These are phyloP conservation scores for Hirschioporus abietinus DNA, from an alignment of 768 basidiomycete genomes.

Conservation along the genomic window DNA sequence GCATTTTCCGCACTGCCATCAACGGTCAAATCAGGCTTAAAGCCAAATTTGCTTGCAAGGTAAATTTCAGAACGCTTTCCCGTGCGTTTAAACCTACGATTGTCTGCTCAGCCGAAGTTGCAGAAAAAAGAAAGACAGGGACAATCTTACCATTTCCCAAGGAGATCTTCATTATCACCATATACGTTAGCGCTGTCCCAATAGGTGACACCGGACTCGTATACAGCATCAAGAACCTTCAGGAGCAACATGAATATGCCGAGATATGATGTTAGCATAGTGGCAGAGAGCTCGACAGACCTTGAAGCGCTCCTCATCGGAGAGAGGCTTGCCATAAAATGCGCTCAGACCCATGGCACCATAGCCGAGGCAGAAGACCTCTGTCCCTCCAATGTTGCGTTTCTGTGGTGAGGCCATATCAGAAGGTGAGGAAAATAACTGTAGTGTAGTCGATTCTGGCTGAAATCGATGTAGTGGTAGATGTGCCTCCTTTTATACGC, in stretches of 20 bases:
- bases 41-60: constrained; percentile 56
- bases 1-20: constrained; percentile 6
- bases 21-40: constrained; percentile 16
- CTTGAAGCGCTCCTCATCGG: constrained; percentile 6
- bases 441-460: neutral
- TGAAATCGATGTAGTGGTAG: neutral
- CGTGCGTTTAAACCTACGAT: constrained; percentile 42
- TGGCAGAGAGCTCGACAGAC: neutral
- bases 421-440: neutral
- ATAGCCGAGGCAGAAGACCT: constrained; percentile 52
- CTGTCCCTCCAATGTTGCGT: constrained; percentile 25
- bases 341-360: constrained; percentile 55
- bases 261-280: neutral
- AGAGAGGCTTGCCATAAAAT: constrained; percentile 37
- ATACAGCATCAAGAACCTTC: constrained; percentile 39
- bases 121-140: neutral
- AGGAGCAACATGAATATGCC: neutral
- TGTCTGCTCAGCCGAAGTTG: neutral
- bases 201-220: constrained; percentile 28
- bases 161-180: neutral
- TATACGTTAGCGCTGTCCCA: neutral
- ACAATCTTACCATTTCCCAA: constrained; percentile 2
- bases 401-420: neutral
- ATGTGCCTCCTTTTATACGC: neutral
- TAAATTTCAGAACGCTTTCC: constrained; percentile 50